Percentiles rank a stretch among this genome's conserved stretches.
These are phyloP conservation scores for Capsella rubella DNA, from an alignment of 441 rosid species.

Conservation along the genomic window DNA sequence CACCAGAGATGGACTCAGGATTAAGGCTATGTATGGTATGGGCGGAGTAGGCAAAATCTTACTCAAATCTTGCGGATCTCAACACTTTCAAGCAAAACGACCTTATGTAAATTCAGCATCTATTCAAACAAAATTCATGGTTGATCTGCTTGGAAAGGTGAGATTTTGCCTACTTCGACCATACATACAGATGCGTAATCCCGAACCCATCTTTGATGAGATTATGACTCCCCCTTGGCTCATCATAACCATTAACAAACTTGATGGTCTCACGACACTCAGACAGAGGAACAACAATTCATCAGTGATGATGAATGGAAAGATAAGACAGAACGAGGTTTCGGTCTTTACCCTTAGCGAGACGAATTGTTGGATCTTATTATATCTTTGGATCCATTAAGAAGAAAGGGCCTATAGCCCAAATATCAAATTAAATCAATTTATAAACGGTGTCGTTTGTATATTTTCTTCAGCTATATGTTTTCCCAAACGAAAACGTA, in stretches of 20 bases:
- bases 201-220: constrained; percentile 27
- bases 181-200: constrained; percentile 19
- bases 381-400: too few relatives aligned
- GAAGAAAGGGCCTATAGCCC: too few relatives aligned
- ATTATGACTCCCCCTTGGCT: neutral
- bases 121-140: neutral
- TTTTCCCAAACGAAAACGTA: too few relatives aligned
- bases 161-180: constrained; percentile 19
- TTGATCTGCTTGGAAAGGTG: constrained; percentile 15
- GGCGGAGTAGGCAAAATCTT: constrained; percentile 30
- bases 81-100: constrained; percentile 8
- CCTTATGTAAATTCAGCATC: neutral
- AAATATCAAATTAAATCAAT: too few relatives aligned
- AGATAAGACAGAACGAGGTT: too few relatives aligned
- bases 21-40: constrained; percentile 23
- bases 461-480: too few relatives aligned
- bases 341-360: too few relatives aligned
- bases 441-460: too few relatives aligned
- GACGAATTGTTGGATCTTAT: too few relatives aligned
- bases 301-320: too few relatives aligned
- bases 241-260: neutral
- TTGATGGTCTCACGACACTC: neutral
- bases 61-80: constrained; percentile 2
- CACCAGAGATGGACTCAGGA: constrained; percentile 27
- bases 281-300: neutral